Evolutionary conservation across 2,329 filamentous ascomycete species (phyloP).

Genomic region (Monascus ruber): DNA sequence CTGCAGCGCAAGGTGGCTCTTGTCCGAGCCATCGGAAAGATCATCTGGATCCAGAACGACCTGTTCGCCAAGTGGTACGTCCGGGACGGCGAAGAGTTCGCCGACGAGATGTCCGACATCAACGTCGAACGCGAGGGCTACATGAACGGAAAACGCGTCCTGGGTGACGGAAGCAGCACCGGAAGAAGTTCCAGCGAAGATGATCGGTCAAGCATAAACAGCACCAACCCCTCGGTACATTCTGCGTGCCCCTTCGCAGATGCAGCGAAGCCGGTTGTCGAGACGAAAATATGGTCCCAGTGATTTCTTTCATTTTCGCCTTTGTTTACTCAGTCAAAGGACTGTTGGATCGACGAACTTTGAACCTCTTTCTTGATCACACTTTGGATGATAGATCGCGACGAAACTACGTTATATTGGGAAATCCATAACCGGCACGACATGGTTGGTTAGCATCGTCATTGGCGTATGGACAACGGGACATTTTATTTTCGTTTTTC

Average conservation of each 20-base stretch:
- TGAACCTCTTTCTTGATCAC: too few relatives aligned
- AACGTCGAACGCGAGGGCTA: conserved; percentile 48
- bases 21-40: conserved; percentile 64
- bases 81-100: conserved; percentile 53
- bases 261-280: conserved; percentile 10
- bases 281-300: conserved; percentile 20
- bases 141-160: conserved; percentile 50
- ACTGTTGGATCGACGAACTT: neutral
- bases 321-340: neutral
- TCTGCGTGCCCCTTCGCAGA: conserved; percentile 21
- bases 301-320: neutral
- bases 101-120: conserved; percentile 30
- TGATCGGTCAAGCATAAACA: conserved; percentile 17
- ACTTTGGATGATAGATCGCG: too few relatives aligned
- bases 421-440: too few relatives aligned
- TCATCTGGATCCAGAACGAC: conserved; percentile 83
- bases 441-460: too few relatives aligned
- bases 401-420: too few relatives aligned
- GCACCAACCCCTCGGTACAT: conserved; percentile 6
- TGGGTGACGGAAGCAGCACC: conserved; percentile 18
- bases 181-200: conserved; percentile 18
- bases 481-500: too few relatives aligned
- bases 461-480: too few relatives aligned
- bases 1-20: conserved; percentile 60
- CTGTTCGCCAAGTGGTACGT: conserved; percentile 76